A percentile compares a stretch with the other conserved stretches of the same genome.
phyloP scores from a whole-genome alignment of 495 filamentous ascomycete genomes.

The Daldinia concentrica region DNA sequence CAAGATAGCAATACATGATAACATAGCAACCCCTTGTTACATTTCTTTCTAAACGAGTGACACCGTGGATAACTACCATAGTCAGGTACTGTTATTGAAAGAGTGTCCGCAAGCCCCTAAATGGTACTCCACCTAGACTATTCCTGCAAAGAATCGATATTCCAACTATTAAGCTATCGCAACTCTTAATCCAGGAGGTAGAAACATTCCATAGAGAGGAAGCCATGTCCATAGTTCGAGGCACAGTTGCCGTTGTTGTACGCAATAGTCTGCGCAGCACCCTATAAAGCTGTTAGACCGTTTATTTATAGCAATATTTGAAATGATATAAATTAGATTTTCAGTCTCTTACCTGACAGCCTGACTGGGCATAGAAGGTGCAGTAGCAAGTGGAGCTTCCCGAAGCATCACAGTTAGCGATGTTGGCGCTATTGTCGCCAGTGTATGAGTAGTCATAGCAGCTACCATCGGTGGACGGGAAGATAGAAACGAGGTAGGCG shows the following conservation, averaged over 20 bases:
- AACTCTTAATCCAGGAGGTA: background rate
- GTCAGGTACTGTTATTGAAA: background rate
- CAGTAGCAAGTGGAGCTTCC: background rate
- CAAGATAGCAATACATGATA: background rate
- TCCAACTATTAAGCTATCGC: background rate
- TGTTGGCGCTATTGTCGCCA: constrained; percentile 8
- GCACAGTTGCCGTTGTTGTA: constrained; percentile 1
- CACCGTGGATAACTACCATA: background rate
- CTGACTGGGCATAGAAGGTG: constrained; percentile 5
- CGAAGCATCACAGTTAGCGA: constrained; percentile 9
- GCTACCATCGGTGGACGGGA: constrained; percentile 3
- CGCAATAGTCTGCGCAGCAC: background rate
- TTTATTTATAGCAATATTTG: background rate
- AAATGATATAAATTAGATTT: background rate
- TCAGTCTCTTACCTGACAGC: background rate
- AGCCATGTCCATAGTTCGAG: constrained; percentile 1
- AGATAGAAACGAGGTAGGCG: background rate
- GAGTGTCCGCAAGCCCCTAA: background rate
- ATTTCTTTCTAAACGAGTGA: background rate
- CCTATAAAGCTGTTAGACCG: background rate
- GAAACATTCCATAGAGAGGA: constrained; percentile 4
- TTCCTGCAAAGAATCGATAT: background rate
- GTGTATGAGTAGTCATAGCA: constrained; percentile 6
- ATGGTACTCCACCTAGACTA: background rate
- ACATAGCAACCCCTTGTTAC: background rate